phyloP scores from a whole-genome alignment of 495 filamentous ascomycete genomes.

The Diplogelasinospora grovesii region DNA sequence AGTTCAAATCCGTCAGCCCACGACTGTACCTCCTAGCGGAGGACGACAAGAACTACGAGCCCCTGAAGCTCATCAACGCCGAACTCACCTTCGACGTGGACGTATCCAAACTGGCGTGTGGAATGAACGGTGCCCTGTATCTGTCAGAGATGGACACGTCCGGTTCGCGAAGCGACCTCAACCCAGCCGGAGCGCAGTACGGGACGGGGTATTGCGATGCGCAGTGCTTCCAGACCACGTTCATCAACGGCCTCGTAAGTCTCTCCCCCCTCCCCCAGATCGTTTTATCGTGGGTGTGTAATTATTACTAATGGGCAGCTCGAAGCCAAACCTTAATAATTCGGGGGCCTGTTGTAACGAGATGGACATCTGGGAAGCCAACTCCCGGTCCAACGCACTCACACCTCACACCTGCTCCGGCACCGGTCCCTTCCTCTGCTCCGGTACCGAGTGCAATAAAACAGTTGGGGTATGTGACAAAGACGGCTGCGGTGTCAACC shows the following conservation, averaged over 20 bases:
- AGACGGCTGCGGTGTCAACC: conserved; percentile 59
- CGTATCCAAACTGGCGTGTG: conserved; percentile 53
- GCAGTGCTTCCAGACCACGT: conserved; percentile 49
- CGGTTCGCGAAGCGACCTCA: conserved; percentile 49
- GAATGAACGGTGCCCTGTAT: conserved; percentile 64
- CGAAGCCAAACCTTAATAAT: conserved; percentile 44
- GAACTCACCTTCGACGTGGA: conserved; percentile 62
- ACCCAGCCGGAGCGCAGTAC: conserved; percentile 56
- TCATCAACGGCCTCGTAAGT: conserved; percentile 51
- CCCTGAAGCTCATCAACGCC: conserved; percentile 50
- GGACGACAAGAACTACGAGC: conserved; percentile 49
- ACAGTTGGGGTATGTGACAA: conserved; percentile 53
- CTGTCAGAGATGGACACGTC: conserved; percentile 54
- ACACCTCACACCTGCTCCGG: conserved; percentile 53
- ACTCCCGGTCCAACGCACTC: conserved; percentile 46
- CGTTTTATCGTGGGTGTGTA: no score
- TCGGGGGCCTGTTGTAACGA: conserved; percentile 52
- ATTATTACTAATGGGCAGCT: no score
- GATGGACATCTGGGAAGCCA: conserved; percentile 62
- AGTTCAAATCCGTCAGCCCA: conserved; percentile 34
- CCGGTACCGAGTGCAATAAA: conserved; percentile 38
- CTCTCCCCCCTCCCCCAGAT: no score
- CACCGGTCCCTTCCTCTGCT: conserved; percentile 41
- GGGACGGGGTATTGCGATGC: conserved; percentile 68
- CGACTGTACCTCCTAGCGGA: conserved; percentile 56